A percentile compares a stretch with the other conserved stretches of the same genome.
These are phyloP conservation scores for Sugiyamaella novakii DNA, from an alignment of 1,139 yeast species.

Conservation along the genomic window DNA sequence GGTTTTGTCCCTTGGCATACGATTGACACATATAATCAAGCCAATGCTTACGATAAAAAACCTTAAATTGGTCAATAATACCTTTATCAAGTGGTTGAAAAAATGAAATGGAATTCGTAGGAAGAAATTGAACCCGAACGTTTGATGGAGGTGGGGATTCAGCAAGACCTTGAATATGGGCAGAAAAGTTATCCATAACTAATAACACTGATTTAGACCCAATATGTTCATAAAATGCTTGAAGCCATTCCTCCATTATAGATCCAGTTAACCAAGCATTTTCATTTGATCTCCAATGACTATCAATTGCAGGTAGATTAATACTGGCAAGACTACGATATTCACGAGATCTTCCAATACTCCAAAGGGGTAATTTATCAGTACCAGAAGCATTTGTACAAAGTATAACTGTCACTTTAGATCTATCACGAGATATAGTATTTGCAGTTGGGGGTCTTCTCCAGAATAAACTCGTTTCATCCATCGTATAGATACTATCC, in stretches of 20 bases:
- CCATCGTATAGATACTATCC: conserved; percentile 22
- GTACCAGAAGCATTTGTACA: conserved; percentile 21
- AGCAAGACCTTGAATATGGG: conserved; percentile 23
- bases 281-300: conserved; percentile 22
- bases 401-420: conserved; percentile 18
- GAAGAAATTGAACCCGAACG: conserved; percentile 21
- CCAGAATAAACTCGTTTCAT: conserved; percentile 22
- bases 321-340: conserved; percentile 13
- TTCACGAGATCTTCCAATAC: conserved; percentile 20
- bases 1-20: conserved; percentile 20
- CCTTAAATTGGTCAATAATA: conserved; percentile 21
- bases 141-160: conserved; percentile 22
- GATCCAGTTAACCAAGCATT: conserved; percentile 23
- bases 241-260: conserved; percentile 23
- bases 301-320: conserved; percentile 14
- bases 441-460: conserved; percentile 15
- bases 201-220: conserved; percentile 18
- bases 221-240: conserved; percentile 19
- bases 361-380: conserved; percentile 21
- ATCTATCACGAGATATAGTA: conserved; percentile 11
- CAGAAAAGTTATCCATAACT: conserved; percentile 22
- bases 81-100: conserved; percentile 24
- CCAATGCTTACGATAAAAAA: conserved; percentile 22
- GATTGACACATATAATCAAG: conserved; percentile 17
- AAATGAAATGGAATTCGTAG: conserved; percentile 16